Percentiles rank a stretch among this genome's conserved stretches.
These are phyloP conservation scores for Phaffia tasmanica DNA, from an alignment of 768 basidiomycete species.

Conservation along the genomic window DNA sequence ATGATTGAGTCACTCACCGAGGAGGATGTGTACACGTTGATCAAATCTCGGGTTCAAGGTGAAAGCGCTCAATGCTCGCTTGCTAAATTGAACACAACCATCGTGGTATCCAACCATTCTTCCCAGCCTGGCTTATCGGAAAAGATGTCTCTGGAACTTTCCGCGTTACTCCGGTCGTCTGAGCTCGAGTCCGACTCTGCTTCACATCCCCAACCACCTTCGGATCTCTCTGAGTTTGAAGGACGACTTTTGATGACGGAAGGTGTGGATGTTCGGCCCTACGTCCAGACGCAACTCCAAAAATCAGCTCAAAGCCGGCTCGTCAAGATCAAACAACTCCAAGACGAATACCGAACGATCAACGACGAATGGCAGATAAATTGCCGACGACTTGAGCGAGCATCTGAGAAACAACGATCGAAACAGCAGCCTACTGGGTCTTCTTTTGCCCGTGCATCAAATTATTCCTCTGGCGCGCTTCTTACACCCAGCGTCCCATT, in stretches of 20 bases:
- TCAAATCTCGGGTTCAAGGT: constrained; percentile 4
- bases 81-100: too few relatives aligned
- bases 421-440: constrained; percentile 19
- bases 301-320: background rate
- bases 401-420: constrained; percentile 43
- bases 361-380: constrained; percentile 65
- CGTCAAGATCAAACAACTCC: constrained; percentile 50
- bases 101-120: too few relatives aligned
- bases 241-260: too few relatives aligned
- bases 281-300: background rate
- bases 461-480: background rate
- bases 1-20: background rate
- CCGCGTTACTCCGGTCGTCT: too few relatives aligned
- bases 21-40: constrained; percentile 4
- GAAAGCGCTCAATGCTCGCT: too few relatives aligned
- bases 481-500: constrained; percentile 1
- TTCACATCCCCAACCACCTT: background rate
- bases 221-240: background rate
- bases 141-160: too few relatives aligned
- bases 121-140: too few relatives aligned
- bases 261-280: background rate
- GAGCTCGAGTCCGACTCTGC: constrained; percentile 3
- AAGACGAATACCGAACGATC: constrained; percentile 54
- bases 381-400: constrained; percentile 54
- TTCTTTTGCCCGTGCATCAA: background rate